These are phyloP conservation scores for Fraxinus velutina DNA, from an alignment of 305 asterid species.

Conservation along the genomic window DNA sequence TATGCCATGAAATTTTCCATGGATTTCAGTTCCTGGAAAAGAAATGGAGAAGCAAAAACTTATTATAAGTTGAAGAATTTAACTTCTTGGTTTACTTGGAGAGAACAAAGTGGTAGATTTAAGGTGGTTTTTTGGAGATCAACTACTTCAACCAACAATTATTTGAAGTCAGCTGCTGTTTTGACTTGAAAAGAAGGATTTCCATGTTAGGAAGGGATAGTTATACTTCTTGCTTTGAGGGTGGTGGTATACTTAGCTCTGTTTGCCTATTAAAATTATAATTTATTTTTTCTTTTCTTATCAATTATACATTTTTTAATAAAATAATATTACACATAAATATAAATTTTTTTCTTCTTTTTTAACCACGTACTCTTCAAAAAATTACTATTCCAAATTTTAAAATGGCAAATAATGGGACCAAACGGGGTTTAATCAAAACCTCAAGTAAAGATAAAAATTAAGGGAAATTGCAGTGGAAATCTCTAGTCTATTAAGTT, in stretches of 20 bases:
- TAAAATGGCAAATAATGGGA: too few relatives aligned
- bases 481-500: background rate
- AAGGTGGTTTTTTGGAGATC: slow-evolving; percentile 41
- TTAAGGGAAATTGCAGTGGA: background rate
- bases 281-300: too few relatives aligned
- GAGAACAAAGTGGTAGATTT: slow-evolving; percentile 27
- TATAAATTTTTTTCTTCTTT: too few relatives aligned
- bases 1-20: slow-evolving; percentile 27
- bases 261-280: too few relatives aligned
- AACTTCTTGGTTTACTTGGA: background rate
- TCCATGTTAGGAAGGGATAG: slow-evolving; percentile 30
- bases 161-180: slow-evolving; percentile 7
- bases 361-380: too few relatives aligned
- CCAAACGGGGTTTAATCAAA: background rate
- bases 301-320: too few relatives aligned
- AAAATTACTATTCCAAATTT: too few relatives aligned
- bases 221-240: background rate
- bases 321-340: too few relatives aligned
- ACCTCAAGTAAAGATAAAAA: background rate
- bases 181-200: slow-evolving; percentile 19
- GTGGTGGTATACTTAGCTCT: background rate
- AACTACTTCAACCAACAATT: slow-evolving; percentile 50
- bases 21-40: background rate
- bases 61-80: background rate
- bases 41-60: background rate